These are phyloP conservation scores for Fusarium sp. DNA, from an alignment of 2,329 filamentous ascomycete genomes.

Conservation along the genomic window DNA sequence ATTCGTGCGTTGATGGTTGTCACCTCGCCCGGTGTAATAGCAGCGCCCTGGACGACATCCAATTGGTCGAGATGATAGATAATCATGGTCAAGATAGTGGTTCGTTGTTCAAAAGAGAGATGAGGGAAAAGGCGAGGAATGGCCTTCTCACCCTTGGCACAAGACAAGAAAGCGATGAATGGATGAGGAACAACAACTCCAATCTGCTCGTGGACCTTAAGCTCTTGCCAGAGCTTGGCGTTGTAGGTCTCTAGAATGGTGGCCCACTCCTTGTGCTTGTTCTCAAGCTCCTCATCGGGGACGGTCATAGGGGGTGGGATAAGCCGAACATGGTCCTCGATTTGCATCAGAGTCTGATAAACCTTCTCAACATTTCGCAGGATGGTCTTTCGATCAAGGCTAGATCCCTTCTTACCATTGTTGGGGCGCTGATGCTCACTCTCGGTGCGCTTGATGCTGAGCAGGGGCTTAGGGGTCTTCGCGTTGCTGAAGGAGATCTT, in stretches of 20 bases:
- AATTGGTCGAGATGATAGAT: slow-evolving; percentile 91
- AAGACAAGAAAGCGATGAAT: slow-evolving; percentile 95
- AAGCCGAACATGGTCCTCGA: slow-evolving; percentile 90
- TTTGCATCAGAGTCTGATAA: slow-evolving; percentile 87
- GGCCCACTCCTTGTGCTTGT: slow-evolving; percentile 80
- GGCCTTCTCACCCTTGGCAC: slow-evolving; percentile 94
- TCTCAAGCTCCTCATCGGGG: slow-evolving; percentile 72
- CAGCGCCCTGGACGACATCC: slow-evolving; percentile 86
- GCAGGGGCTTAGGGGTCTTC: slow-evolving; percentile 92
- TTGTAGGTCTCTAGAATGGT: slow-evolving; percentile 72
- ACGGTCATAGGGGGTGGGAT: slow-evolving; percentile 73
- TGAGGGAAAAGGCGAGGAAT: slow-evolving; percentile 95
- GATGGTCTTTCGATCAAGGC: slow-evolving; percentile 82
- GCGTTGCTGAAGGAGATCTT: slow-evolving; percentile 99
- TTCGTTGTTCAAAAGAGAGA: slow-evolving; percentile 89
- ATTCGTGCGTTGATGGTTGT: slow-evolving; percentile 76
- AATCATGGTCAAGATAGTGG: slow-evolving; percentile 95
- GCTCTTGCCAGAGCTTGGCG: slow-evolving; percentile 80
- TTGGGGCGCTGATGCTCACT: slow-evolving; percentile 65
- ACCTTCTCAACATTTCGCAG: slow-evolving; percentile 89
- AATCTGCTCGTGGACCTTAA: slow-evolving; percentile 95
- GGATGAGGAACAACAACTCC: slow-evolving; percentile 81
- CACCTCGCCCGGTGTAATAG: slow-evolving; percentile 78
- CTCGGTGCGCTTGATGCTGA: slow-evolving; percentile 93
- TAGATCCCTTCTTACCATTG: slow-evolving; percentile 59